phyloP scores from a whole-genome alignment of 75 land plant genomes.

The Cryptomeria japonica region DNA sequence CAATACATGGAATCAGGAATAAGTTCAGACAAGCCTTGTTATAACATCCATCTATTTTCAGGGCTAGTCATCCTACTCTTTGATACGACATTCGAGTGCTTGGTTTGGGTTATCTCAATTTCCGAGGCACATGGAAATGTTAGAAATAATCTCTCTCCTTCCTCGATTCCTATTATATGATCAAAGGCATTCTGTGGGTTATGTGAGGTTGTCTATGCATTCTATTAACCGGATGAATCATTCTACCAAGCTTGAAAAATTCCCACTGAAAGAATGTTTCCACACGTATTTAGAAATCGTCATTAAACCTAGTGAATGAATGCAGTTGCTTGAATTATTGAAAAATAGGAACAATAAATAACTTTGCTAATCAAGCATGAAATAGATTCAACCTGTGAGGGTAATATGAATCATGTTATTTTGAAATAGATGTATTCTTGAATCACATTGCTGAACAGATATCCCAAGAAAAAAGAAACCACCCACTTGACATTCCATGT shows the following conservation, averaged over 20 bases:
- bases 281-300: background rate
- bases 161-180: background rate
- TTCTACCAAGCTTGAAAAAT: background rate
- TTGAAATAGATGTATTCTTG: background rate
- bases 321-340: background rate
- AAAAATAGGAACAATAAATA: background rate
- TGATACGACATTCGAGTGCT: background rate
- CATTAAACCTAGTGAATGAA: background rate
- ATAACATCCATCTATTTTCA: background rate
- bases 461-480: background rate
- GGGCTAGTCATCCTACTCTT: background rate
- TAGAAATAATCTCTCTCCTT: background rate
- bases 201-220: background rate
- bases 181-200: background rate
- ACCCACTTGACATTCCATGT: background rate
- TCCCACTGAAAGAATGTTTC: background rate
- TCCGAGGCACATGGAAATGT: background rate
- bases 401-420: background rate
- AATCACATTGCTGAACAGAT: background rate
- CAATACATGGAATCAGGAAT: background rate
- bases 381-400: too few relatives aligned
- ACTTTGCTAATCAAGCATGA: background rate
- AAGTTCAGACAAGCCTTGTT: background rate
- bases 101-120: background rate
- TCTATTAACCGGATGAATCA: background rate